Evolutionary conservation across 1,139 yeast species (phyloP).

Genomic region (Geotrichum macrosporum): DNA sequence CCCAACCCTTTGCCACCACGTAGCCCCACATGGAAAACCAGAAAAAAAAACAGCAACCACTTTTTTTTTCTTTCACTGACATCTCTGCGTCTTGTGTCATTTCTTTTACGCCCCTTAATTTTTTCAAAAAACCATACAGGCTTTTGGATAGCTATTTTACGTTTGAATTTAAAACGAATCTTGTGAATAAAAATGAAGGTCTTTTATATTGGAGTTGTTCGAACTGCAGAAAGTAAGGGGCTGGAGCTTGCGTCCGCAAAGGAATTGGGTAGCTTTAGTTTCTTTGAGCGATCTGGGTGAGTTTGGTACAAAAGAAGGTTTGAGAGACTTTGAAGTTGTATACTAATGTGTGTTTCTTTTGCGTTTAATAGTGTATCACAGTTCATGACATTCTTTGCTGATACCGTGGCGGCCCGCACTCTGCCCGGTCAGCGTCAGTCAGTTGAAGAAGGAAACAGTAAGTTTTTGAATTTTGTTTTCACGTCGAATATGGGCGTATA

Average conservation of each 20-base stretch:
- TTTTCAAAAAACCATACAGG: too few species aligned
- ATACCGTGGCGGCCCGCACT: constrained; percentile 87
- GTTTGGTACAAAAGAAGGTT: constrained; percentile 13
- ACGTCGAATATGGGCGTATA: too few species aligned
- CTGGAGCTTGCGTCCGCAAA: constrained; percentile 75
- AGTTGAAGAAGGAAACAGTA: constrained; percentile 74
- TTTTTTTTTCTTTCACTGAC: too few species aligned
- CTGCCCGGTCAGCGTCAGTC: constrained; percentile 86
- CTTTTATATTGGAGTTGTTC: constrained; percentile 80
- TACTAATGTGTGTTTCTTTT: not conserved
- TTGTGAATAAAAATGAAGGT: constrained; percentile 59
- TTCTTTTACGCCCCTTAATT: too few species aligned
- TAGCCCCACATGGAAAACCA: not conserved
- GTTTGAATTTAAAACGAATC: not conserved
- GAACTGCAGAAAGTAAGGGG: constrained; percentile 56
- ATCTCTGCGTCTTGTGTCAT: too few species aligned
- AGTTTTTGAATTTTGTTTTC: constrained; percentile 11
- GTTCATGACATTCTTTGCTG: constrained; percentile 91
- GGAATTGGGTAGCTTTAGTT: constrained; percentile 80
- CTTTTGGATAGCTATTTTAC: too few species aligned
- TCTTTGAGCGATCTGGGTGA: constrained; percentile 66
- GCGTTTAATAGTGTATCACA: constrained; percentile 43
- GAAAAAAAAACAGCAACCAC: not conserved
- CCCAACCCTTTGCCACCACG: constrained; percentile 9
- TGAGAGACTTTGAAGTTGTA: not conserved